phyloP scores from a whole-genome alignment of 2,329 filamentous ascomycete genomes.

The Verticillium isaacii region DNA sequence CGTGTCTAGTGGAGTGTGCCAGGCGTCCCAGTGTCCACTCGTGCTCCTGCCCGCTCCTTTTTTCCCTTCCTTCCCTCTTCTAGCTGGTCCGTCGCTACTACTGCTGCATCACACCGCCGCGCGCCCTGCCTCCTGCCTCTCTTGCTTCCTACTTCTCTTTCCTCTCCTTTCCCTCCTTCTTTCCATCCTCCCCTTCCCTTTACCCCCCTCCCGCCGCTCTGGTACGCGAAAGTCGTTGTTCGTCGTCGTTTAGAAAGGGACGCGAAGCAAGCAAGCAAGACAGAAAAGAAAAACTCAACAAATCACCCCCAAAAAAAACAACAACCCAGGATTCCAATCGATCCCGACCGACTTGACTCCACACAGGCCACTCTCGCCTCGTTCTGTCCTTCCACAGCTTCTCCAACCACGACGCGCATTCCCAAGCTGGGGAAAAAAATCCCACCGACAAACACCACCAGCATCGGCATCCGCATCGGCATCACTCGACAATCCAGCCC shows the following conservation, averaged over 20 bases:
- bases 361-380: neutral
- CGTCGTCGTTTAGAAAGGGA: conserved; percentile 17
- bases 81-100: conserved; percentile 6
- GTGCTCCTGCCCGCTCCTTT: conserved; percentile 9
- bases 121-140: conserved; percentile 22
- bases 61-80: conserved; percentile 8
- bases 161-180: conserved; percentile 24
- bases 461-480: conserved; percentile 5
- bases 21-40: neutral
- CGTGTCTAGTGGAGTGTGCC: neutral
- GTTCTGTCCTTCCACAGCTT: neutral
- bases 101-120: conserved; percentile 12
- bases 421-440: neutral
- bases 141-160: conserved; percentile 22
- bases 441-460: neutral
- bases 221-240: conserved; percentile 19
- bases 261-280: conserved; percentile 1
- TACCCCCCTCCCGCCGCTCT: conserved; percentile 19
- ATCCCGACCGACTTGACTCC: neutral
- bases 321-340: conserved; percentile 4
- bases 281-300: conserved; percentile 15
- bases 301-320: conserved; percentile 13
- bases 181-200: conserved; percentile 17
- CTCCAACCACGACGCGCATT: conserved; percentile 3
- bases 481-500: neutral